Base-by-base conservation (phyloP, 75 land plant species). In the Sequoia sempervirens region DNA sequence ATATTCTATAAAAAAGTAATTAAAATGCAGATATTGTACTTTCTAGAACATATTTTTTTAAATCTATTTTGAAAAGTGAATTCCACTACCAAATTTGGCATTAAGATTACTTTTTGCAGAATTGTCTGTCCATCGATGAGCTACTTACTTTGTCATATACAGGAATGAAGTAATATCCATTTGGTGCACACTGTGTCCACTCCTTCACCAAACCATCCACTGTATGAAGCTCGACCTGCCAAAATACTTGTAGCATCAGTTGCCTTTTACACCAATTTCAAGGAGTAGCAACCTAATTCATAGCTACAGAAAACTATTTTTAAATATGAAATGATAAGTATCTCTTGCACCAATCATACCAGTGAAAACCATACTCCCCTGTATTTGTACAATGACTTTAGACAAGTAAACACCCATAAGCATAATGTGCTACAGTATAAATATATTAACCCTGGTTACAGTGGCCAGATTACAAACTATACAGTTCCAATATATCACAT, bases 111-210 rank as follows among this genome's bases (percentile, higher is more conserved):
- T 2, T 13, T 37, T 36, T 12, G 36, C 10, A 30, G 66, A 75
- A 26, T 37, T 17, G 32, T 45, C 28, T n/a, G 50, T n/a, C 50
- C 43, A 18, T 84, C 61, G 32, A 36, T 47, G 32, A 85, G 28
- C 53, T 36, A 66, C 38, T 54, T 88, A 96, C 98, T 97, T 93
- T 94, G 85, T 97, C 99, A 87, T 97, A 97, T 12, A 97, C 97
- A 15, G 99, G 99, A 68, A 97, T 93, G 84, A 95, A 97, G 83
- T 97, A 97, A 85, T 97, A 97, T 30, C 99, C 99, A 93, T 97
- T 97, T 3, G 99, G 99, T 84, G 99, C 99, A 88, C 99, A 95
- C 32, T 97, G 99, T 47, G 96, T 95, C 81, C 94, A 85, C 37
- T 97, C 99, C 85, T 97, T 97, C 10, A 97, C 93, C 86, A 97